A percentile compares a stretch with the other conserved stretches of the same genome.
These are phyloP conservation scores for Neopestalotiopsis sp. DNA, from an alignment of 2,329 filamentous ascomycete genomes.

Conservation along the genomic window DNA sequence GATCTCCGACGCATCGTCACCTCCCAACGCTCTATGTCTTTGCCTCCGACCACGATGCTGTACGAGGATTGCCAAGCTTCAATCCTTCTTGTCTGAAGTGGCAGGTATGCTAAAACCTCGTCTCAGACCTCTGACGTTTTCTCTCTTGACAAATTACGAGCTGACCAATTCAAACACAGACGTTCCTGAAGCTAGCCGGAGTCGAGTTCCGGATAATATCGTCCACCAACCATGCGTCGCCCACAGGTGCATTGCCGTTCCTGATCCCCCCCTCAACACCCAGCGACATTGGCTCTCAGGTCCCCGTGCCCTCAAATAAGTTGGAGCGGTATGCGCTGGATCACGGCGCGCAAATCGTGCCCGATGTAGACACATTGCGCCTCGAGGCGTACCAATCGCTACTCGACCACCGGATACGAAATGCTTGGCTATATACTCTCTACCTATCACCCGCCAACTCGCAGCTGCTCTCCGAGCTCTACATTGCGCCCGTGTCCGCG, in stretches of 20 bases:
- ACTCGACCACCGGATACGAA: constrained; percentile 76
- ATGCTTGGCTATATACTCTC: constrained; percentile 85
- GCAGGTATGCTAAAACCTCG: constrained; percentile 69
- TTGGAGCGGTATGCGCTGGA: constrained; percentile 72
- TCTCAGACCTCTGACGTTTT: background rate
- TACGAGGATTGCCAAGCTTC: constrained; percentile 71
- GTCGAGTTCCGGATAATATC: constrained; percentile 70
- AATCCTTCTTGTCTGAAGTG: constrained; percentile 95
- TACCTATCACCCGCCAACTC: constrained; percentile 77
- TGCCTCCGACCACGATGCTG: constrained; percentile 66
- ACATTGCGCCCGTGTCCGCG: constrained; percentile 67
- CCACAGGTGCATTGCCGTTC: constrained; percentile 86
- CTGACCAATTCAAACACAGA: constrained; percentile 50
- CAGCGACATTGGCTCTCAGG: constrained; percentile 35
- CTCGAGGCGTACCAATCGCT: constrained; percentile 81
- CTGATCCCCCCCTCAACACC: constrained; percentile 63
- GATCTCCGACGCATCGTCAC: constrained; percentile 46
- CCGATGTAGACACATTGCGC: constrained; percentile 58
- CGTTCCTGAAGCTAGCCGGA: constrained; percentile 79
- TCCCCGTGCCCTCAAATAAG: constrained; percentile 65
- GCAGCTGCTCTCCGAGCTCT: constrained; percentile 71
- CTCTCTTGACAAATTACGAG: background rate
- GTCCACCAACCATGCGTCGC: constrained; percentile 93
- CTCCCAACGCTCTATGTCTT: constrained; percentile 77
- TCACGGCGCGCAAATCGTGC: constrained; percentile 44